These are phyloP conservation scores for Peronospora destructor DNA, from an alignment of 352 stramenopile species.

Conservation along the genomic window DNA sequence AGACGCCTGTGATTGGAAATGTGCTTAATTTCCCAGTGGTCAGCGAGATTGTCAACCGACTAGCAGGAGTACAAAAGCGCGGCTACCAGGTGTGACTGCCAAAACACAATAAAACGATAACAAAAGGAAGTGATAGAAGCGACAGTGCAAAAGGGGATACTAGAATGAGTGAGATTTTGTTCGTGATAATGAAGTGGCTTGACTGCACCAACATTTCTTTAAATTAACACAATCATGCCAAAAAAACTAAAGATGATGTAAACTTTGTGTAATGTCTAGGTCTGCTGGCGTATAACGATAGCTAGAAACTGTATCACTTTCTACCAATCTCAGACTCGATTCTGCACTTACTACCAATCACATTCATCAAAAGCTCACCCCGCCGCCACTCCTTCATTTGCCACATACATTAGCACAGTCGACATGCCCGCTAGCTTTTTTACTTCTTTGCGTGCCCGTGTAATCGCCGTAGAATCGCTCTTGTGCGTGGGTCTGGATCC, in stretches of 20 bases:
- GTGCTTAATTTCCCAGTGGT: slow-evolving; percentile 84
- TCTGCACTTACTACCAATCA: slow-evolving; percentile 12
- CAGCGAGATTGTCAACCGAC: slow-evolving; percentile 70
- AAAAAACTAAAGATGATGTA: neutral
- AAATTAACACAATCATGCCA: neutral
- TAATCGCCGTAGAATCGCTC: slow-evolving; percentile 89
- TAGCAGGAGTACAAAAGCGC: slow-evolving; percentile 77
- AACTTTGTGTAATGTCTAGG: neutral
- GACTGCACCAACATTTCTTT: neutral
- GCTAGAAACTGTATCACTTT: too few species aligned
- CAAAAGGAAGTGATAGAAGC: slow-evolving; percentile 19
- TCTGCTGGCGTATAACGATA: too few species aligned
- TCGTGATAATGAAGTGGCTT: slow-evolving; percentile 1
- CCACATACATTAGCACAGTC: neutral
- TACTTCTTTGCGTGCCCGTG: slow-evolving; percentile 75
- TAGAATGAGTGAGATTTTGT: neutral
- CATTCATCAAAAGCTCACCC: neutral
- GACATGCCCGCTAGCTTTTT: slow-evolving; percentile 73
- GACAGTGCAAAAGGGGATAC: neutral
- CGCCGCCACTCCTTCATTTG: neutral
- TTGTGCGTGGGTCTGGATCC: slow-evolving; percentile 98
- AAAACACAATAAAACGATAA: neutral
- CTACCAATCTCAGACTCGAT: too few species aligned
- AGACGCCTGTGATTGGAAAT: slow-evolving; percentile 88
- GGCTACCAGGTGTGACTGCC: slow-evolving; percentile 73